Base-by-base conservation (phyloP, 345 rosid genomes). In the Anastatica hierochuntica region DNA sequence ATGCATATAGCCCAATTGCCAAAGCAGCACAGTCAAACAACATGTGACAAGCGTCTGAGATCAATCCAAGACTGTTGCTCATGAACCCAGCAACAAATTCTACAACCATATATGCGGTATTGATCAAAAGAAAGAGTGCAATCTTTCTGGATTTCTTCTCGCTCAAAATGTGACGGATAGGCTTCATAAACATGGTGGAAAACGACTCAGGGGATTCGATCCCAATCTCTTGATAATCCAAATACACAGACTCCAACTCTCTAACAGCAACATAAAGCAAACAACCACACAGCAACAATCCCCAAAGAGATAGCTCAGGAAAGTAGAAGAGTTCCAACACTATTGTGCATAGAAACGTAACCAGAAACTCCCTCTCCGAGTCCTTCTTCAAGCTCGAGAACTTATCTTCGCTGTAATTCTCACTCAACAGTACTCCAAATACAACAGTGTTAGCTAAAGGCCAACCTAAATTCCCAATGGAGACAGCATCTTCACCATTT, bases 11-110 rank as follows among this genome's bases (percentile, higher is more conserved):
- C 43, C 96, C 98, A 61, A 90, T 82, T 0, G 95, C 96, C 72
- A 90, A 66, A 45, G 98, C 98, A 64, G 96, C 96, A 74, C 98
- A 90, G 68, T 90, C 98, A 75, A 90, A 90, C 89, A 90, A 60
- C 98, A 90, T 90, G 40, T 90, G 96, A 57, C 96, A 90, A 12
- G 98, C 96, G 58, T 90, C 96, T 0, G 98, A 90, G 68, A 90
- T 84, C 73, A 90, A 66, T 34, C 98, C 98, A 64, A 90, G 89
- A 77, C 96, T 90, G 46, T 90, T 90, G 72, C 95, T 82, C 98
- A 90, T 84, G 62, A 90, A 87, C 26, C 98, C 96, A 40, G 79
- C 89, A 54, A 76, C 79, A 73, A 90, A 90, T 68, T 90, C 98
- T 19, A 90, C 89, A 47, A 90, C 80, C 96, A 90, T 90, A 60